Conservation (phyloP, 2,329 filamentous ascomycete species). For the Elsinoe fawcettii region DNA sequence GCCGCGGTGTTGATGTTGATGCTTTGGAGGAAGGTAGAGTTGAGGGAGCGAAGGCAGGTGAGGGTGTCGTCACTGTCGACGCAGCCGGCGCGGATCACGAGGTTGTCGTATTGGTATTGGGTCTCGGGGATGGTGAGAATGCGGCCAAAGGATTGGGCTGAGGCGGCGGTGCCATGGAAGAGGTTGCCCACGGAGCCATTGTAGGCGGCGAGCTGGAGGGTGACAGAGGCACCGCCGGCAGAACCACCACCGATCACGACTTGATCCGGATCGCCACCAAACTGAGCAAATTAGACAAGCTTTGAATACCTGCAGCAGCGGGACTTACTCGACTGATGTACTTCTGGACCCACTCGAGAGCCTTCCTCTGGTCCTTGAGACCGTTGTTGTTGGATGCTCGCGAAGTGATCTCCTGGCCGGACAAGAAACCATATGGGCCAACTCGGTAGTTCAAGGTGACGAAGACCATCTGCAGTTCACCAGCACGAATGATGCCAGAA, state of each 20-base stretch:
- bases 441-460: constrained; percentile 72
- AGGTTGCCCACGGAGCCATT: constrained; percentile 41
- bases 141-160: constrained; percentile 47
- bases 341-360: constrained; percentile 60
- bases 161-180: constrained; percentile 47
- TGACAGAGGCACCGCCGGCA: constrained; percentile 60
- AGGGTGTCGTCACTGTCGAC: constrained; percentile 34
- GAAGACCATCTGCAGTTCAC: constrained; percentile 55
- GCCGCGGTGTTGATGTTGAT: constrained; percentile 41
- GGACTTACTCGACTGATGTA: constrained; percentile 47
- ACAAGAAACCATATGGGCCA: constrained; percentile 64
- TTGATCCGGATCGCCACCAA: constrained; percentile 61
- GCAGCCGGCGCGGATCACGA: constrained; percentile 45
- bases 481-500: constrained; percentile 52
- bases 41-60: constrained; percentile 43
- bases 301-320: too few relatives aligned
- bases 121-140: constrained; percentile 42
- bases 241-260: constrained; percentile 62
- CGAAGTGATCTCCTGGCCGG: constrained; percentile 46
- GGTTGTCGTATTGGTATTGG: constrained; percentile 46
- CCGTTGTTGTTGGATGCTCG: constrained; percentile 58
- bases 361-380: constrained; percentile 61
- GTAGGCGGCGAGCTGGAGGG: constrained; percentile 53
- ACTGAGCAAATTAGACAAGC: constrained; percentile 35
- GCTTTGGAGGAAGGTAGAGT: constrained; percentile 37